Base-by-base conservation (phyloP, 2,329 filamentous ascomycete species). In the Diaporthe longicolla region DNA sequence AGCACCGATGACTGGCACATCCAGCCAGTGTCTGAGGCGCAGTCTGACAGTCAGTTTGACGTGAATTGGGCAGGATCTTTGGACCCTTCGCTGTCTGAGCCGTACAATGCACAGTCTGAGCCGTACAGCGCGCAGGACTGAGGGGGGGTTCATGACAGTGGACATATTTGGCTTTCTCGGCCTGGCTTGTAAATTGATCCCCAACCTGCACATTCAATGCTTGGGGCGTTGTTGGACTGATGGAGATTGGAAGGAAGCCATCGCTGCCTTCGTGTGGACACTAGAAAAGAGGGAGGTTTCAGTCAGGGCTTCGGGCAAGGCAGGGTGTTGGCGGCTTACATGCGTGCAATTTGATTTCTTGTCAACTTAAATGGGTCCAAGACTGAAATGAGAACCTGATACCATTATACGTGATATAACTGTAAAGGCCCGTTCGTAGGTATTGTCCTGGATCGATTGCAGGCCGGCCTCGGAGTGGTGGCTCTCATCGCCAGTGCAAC, bases 31-130 rank as follows among this genome's bases (percentile, higher is more conserved):
- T 35, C 70, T 1, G 72, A 75, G n/a, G 32, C 40, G 17, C 74
- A 74, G 61, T 40, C 48, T n/a, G 72, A 66, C 29, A 63, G 69
- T 15, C 68, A 69, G 37, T 75, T 71, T 29, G 74, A 75, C 26
- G 59, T 57, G 55, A 50, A 71, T 29, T 75, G 74, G 69, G 58
- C 68, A 59, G 58, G 55, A 2, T 37, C 37, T 3, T 19, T 75
- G 29, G 74, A 75, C 57, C 74, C 74, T 24, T 75, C 74, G 26
- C 63, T 75, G 61, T 75, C 73, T 35, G 73, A 74, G 70, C 52
- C 70, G n/a, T 52, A 52, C 48, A 52, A 52, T 48, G 45, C 45
- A 21, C 45, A 48, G 61, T 75, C 73, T 26, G 73, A 74, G 70
- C 52, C 70, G 21, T 52, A 52, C 48, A 52, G n/a, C 52, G 69